Evolutionary conservation across 768 basidiomycete species (phyloP), one percentile per base, ranked within the genome.

Genomic region (Chiua virens): DNA sequence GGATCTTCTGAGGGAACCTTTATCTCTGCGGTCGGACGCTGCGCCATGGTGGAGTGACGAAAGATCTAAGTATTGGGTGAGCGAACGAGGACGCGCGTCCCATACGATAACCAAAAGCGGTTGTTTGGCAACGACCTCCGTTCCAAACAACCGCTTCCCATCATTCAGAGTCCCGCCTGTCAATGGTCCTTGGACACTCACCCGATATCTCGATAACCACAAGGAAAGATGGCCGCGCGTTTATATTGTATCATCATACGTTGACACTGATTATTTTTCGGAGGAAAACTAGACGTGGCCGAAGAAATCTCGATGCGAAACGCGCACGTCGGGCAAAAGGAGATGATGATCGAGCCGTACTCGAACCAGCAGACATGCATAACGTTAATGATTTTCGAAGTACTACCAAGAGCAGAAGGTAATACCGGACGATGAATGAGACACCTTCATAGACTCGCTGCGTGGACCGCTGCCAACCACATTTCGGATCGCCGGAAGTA

Each of bases 401-500:
- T 91, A 91, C 66, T 91, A 91, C 71, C 76, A 79, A 62, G 78
- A 83, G 0, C 95, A 97, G 68, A 76, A 79, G 14, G 83, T 96
- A 40, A 71, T 97, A 5, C 73, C 83, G 1, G 83, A 86, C 0
- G 79, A 82, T 2, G 91, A 98, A 66, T 98, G 92, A 91, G 78
- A 83, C 0, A 42, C 56, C 1, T 88, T 98, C 52, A 69, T 93
- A 56, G 76, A 80, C 6, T 67, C 79, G 1, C 66, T 96, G 50
- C 78, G 81, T 38, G 74, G 74, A 23, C 89, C 90, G 34, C 73
- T 98, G 36, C 97, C 97, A 4, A 96, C 92, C 1, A 97, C 95
- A 0, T 99, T 99, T 69, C 79, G 97, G 36, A 85, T 99, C 17
- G 86, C 93, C 0, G 92, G 93, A 0, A 92, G 86, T 56, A 78